A percentile compares a stretch with the other conserved stretches of the same genome.
phyloP scores from a whole-genome alignment of 768 basidiomycete species.

The Kwoniella europaea region DNA sequence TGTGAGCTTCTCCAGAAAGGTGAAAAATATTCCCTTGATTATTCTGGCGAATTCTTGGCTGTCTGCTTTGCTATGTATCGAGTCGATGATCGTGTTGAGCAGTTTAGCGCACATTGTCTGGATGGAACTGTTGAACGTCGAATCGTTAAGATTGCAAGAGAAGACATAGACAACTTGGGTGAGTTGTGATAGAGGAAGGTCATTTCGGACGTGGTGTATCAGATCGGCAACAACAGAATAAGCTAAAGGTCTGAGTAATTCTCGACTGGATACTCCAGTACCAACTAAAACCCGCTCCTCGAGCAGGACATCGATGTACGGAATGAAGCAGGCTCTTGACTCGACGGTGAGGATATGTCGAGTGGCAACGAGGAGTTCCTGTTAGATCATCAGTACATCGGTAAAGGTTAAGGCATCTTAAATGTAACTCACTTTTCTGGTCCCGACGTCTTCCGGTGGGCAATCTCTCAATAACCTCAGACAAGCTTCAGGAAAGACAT shows the following conservation, averaged over 20 bases:
- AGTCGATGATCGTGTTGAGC: slow-evolving; percentile 85
- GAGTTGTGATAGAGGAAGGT: slow-evolving; percentile 77
- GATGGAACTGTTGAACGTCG: slow-evolving; percentile 75
- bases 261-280: slow-evolving; percentile 77
- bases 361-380: slow-evolving; percentile 92
- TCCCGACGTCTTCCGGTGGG: slow-evolving; percentile 78
- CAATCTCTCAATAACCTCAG: slow-evolving; percentile 92
- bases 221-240: slow-evolving; percentile 91
- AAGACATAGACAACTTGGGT: slow-evolving; percentile 79
- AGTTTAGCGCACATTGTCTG: slow-evolving; percentile 92
- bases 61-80: slow-evolving; percentile 76
- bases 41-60: slow-evolving; percentile 70
- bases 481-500: slow-evolving; percentile 76
- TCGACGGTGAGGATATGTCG: slow-evolving; percentile 82
- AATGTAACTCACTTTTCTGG: slow-evolving; percentile 70
- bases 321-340: slow-evolving; percentile 76
- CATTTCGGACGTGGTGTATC: slow-evolving; percentile 84
- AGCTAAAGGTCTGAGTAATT: slow-evolving; percentile 79
- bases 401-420: not conserved
- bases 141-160: slow-evolving; percentile 86
- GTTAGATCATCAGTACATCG: slow-evolving; percentile 3
- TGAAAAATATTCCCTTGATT: slow-evolving; percentile 77
- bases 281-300: slow-evolving; percentile 90
- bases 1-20: slow-evolving; percentile 81
- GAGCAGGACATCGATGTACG: slow-evolving; percentile 84